Base-by-base conservation (phyloP, 768 basidiomycete genomes). In the Pleurotus platypus region DNA sequence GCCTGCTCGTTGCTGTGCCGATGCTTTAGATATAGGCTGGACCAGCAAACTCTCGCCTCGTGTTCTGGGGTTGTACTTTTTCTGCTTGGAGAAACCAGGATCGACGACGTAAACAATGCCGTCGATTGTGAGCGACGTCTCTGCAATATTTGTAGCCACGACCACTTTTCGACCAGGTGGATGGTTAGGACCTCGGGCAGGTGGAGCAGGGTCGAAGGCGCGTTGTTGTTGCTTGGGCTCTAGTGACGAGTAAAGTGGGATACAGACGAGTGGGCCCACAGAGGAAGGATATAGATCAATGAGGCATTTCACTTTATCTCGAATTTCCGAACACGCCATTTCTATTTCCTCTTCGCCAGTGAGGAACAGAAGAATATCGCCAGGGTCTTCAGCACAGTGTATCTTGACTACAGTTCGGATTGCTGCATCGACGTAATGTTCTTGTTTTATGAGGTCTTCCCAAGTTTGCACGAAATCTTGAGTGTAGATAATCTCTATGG, bases 331-430 rank as follows among this genome's bases (percentile, higher is more conserved):
- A 69, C 96, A 99, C 0, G 92, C 87, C 62, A 96, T 94, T 66
- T 98, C 95, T 61, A 98, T 98, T 72, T 99, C 96, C 66, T 98
- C 95, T 68, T 98, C 96, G 67, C 96, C 96, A 0, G 97, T 98
- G 63, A 99, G 76, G 85, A 99, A 99, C 5, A 99, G 73, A 2
- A 99, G 75, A 38, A 98, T 80, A 65, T 99, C 96, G 2, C 96
- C 96, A 0, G 86, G 88, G 0, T 92, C 90, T 68, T 99, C 97
- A 0, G 90, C 92, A 46, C 96, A 85, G 66, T 98, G 96, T 24
- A 99, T 98, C 92, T 94, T 95, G 46, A 98, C 75, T 20, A 97
- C 94, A 0, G 95, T 94, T 12, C 94, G 86, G 60, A 98, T 96
- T 1, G 96, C 94, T 0, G 95, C 94, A 67, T 98, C 94, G 43